A percentile compares a stretch with the other conserved stretches of the same genome.
Conservation (phyloP, 2,329 filamentous ascomycete species). For the Hymenotorrendiella dingleyae region DNA sequence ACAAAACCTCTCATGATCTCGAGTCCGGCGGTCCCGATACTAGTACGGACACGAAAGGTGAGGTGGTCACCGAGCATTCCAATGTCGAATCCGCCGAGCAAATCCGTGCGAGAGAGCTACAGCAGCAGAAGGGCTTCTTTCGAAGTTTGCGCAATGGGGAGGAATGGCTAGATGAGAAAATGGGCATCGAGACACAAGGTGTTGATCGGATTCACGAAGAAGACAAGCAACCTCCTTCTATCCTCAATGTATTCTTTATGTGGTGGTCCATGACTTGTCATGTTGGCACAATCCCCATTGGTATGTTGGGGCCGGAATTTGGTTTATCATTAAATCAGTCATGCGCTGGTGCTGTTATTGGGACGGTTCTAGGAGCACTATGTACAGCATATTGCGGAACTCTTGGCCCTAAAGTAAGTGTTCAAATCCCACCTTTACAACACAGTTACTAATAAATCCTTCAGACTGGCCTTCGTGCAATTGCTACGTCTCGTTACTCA, state of each 20-base stretch:
- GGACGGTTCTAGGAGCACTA: slow-evolving; percentile 35
- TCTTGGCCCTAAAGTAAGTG: slow-evolving; percentile 35
- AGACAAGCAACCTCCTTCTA: slow-evolving; percentile 36
- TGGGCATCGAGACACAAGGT: slow-evolving; percentile 42
- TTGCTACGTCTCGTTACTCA: slow-evolving; percentile 39
- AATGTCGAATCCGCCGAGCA: slow-evolving; percentile 12
- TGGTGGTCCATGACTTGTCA: slow-evolving; percentile 40
- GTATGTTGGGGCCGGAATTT: slow-evolving; percentile 42
- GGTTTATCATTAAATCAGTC: slow-evolving; percentile 40
- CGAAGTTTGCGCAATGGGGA: slow-evolving; percentile 32
- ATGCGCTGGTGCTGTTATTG: slow-evolving; percentile 35
- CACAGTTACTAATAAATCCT: not conserved
- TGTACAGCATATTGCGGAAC: slow-evolving; percentile 37
- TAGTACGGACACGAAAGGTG: slow-evolving; percentile 1
- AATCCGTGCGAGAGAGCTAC: slow-evolving; percentile 22
- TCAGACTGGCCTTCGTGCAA: slow-evolving; percentile 36
- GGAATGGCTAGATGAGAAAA: slow-evolving; percentile 37
- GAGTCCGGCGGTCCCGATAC: slow-evolving; percentile 17
- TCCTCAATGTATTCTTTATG: slow-evolving; percentile 37
- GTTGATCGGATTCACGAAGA: slow-evolving; percentile 41
- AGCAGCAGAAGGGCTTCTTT: slow-evolving; percentile 18
- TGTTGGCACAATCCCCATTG: slow-evolving; percentile 34
- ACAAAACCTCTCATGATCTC: slow-evolving; percentile 15
- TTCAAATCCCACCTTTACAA: not conserved
- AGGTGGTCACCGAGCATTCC: not conserved